phyloP scores from a whole-genome alignment of 441 rosid genomes.

The Eruca vesicaria region DNA sequence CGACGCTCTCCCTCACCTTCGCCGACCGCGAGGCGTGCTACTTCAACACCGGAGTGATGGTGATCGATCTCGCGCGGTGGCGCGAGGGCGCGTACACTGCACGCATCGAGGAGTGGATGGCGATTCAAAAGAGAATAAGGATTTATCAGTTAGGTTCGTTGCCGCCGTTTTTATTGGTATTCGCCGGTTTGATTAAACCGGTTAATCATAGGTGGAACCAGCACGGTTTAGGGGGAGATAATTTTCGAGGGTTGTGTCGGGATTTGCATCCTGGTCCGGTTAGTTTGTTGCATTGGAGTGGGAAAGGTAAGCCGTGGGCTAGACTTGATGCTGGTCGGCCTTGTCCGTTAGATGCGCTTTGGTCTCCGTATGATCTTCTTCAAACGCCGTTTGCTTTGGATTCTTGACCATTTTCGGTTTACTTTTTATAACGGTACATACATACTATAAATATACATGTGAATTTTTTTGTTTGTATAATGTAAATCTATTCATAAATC shows the following conservation, averaged over 20 bases:
- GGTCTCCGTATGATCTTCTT: constrained; percentile 94
- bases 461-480: not conserved
- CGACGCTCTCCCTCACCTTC: constrained; percentile 68
- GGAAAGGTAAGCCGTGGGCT: constrained; percentile 98
- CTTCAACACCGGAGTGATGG: constrained; percentile 98
- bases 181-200: constrained; percentile 73
- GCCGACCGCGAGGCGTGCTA: constrained; percentile 62
- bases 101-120: constrained; percentile 97
- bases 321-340: constrained; percentile 81
- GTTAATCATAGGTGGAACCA: constrained; percentile 94
- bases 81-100: constrained; percentile 68
- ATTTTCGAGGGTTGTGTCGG: constrained; percentile 74
- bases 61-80: constrained; percentile 85
- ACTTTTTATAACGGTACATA: constrained; percentile 29
- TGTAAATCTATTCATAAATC: constrained; percentile 26
- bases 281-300: constrained; percentile 94
- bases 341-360: constrained; percentile 86
- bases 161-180: constrained; percentile 84
- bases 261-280: constrained; percentile 93
- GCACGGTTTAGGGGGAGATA: constrained; percentile 91
- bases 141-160: constrained; percentile 86
- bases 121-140: constrained; percentile 77
- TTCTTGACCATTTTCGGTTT: constrained; percentile 42
- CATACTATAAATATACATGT: constrained; percentile 13
- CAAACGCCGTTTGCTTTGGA: constrained; percentile 74